Evolutionary conservation across 106 monocot species (phyloP).

Genomic region (Posidonia australis): DNA sequence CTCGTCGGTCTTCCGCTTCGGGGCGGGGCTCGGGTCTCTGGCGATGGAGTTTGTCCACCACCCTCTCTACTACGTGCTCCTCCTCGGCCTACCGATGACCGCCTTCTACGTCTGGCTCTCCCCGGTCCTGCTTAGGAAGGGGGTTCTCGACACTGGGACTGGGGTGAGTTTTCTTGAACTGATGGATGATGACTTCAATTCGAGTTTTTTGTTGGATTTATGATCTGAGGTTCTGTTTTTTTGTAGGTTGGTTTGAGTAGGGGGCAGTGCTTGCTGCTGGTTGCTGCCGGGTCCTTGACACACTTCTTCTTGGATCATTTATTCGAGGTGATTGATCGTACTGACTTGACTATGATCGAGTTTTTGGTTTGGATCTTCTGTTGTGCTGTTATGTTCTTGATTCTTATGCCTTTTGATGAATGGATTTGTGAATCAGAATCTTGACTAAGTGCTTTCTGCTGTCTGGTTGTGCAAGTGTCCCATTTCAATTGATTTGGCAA

Average conservation of each 20-base stretch:
- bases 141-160: conserved; percentile 40
- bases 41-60: conserved; percentile 53
- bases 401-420: too few relatives aligned
- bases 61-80: conserved; percentile 59
- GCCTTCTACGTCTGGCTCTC: conserved; percentile 60
- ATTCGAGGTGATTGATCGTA: conserved; percentile 54
- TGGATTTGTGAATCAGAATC: too few relatives aligned
- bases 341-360: neutral
- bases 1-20: conserved; percentile 13
- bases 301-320: conserved; percentile 92
- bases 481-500: too few relatives aligned
- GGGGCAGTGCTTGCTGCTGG: conserved; percentile 55
- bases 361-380: neutral
- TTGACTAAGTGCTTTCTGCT: too few relatives aligned
- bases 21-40: conserved; percentile 25
- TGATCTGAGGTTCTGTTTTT: neutral
- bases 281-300: conserved; percentile 65
- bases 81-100: conserved; percentile 66
- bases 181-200: neutral
- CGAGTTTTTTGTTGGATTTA: neutral
- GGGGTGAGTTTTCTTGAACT: conserved; percentile 27
- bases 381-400: too few relatives aligned
- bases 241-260: conserved; percentile 40
- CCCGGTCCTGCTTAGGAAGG: conserved; percentile 18
- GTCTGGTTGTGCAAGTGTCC: too few relatives aligned